Percentiles rank a stretch among this genome's conserved stretches.
Evolutionary conservation across 768 basidiomycete genomes (phyloP).

Genomic region (Calocera viscosa): DNA sequence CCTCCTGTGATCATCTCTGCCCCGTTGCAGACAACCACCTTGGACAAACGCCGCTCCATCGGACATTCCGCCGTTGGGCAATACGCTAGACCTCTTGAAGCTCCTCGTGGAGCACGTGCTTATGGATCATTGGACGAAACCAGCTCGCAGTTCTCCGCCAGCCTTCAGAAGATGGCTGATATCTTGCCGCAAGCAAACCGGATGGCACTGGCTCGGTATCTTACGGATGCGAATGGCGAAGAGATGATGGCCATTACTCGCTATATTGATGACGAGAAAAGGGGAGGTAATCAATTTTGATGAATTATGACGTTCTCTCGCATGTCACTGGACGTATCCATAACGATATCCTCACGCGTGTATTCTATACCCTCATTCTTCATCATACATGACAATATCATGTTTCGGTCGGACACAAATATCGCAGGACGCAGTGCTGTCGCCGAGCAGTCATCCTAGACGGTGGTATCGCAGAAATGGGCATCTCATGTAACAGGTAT

Average conservation of each 20-base stretch:
- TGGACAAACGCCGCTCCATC: constrained; percentile 1
- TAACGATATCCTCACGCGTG: constrained; percentile 4
- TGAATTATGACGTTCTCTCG: not conserved
- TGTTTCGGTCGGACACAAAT: not conserved
- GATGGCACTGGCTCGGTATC: constrained; percentile 52
- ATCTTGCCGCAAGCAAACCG: constrained; percentile 64
- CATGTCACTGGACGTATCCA: not conserved
- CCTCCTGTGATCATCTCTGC: not conserved
- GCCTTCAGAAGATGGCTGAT: constrained; percentile 58
- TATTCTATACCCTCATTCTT: not conserved
- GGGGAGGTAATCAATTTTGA: constrained; percentile 40
- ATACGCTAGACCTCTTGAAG: not conserved
- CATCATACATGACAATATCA: not conserved
- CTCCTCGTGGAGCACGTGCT: not conserved
- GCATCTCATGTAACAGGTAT: not conserved
- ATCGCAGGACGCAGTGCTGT: not conserved
- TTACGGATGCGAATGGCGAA: constrained; percentile 53
- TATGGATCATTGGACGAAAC: not conserved
- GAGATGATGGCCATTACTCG: constrained; percentile 78
- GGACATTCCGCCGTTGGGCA: not conserved
- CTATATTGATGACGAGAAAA: constrained; percentile 74
- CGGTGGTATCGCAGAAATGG: not conserved
- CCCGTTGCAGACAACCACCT: not conserved
- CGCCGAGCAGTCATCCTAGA: not conserved
- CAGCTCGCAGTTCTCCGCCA: constrained; percentile 38